A percentile compares a stretch with the other conserved stretches of the same genome.
Evolutionary conservation across 495 filamentous ascomycete species (phyloP).

Genomic region (Chaetomium tenue): DNA sequence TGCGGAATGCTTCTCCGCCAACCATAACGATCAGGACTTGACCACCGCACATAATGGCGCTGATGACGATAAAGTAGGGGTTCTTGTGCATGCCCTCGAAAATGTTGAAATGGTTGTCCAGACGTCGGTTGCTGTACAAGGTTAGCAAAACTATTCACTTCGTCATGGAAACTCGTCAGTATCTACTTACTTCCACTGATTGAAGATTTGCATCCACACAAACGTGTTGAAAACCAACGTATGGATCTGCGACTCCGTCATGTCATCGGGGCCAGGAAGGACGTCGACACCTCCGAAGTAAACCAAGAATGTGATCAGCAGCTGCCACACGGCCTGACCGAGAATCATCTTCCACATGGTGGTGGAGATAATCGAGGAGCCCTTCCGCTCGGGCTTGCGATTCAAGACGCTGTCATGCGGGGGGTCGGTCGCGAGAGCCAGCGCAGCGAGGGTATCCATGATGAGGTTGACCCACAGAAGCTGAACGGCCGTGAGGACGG

Average conservation of each 20-base stretch:
- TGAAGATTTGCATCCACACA: conserved; percentile 97
- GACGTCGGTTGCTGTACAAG: conserved; percentile 65
- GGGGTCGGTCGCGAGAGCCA: conserved; percentile 82
- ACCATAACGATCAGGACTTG: conserved; percentile 81
- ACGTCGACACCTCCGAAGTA: conserved; percentile 68
- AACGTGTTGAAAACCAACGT: conserved; percentile 92
- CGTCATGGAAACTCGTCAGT: too few relatives aligned
- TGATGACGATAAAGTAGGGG: conserved; percentile 81
- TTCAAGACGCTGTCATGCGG: conserved; percentile 75
- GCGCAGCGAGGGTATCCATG: conserved; percentile 88
- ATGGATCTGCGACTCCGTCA: conserved; percentile 51
- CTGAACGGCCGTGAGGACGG: conserved; percentile 82
- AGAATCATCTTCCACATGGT: conserved; percentile 98
- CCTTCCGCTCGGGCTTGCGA: conserved; percentile 79
- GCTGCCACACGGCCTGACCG: conserved; percentile 80
- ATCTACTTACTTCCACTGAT: conserved; percentile 77
- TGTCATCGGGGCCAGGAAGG: conserved; percentile 50
- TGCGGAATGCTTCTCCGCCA: conserved; percentile 69
- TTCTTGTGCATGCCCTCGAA: conserved; percentile 78
- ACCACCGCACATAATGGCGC: conserved; percentile 71
- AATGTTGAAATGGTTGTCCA: conserved; percentile 88
- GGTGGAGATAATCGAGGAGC: conserved; percentile 69
- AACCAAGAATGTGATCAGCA: conserved; percentile 72
- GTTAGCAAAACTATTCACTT: conserved; percentile 22
- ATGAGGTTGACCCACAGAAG: conserved; percentile 91